phyloP scores from a whole-genome alignment of 768 basidiomycete species.

The Podaxis sp. region DNA sequence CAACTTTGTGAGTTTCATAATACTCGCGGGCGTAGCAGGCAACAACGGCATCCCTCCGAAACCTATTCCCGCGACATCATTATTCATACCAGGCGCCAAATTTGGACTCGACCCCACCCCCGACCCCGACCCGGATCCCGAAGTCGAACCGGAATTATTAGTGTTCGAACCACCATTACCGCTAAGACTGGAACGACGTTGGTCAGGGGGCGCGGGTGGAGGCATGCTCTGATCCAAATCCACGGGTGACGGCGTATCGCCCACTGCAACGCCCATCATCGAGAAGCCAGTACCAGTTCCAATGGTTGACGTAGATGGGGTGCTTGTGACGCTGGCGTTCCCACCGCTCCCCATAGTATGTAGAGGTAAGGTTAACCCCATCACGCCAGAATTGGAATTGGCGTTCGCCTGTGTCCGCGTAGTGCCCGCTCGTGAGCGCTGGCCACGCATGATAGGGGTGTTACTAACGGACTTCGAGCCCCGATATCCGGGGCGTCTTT shows the following conservation, averaged over 20 bases:
- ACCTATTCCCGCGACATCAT: background rate
- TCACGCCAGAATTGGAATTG: background rate
- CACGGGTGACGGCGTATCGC: conserved; percentile 82
- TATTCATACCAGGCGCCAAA: background rate
- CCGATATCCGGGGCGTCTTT: background rate
- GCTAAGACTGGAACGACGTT: background rate
- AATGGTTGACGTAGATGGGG: background rate
- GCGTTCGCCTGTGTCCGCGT: background rate
- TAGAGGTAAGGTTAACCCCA: background rate
- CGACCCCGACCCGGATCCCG: conserved; percentile 6
- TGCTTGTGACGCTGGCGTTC: conserved; percentile 5
- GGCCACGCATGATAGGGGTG: conserved; percentile 10
- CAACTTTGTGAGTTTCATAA: conserved; percentile 83
- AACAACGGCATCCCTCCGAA: conserved; percentile 29
- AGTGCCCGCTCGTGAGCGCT: background rate
- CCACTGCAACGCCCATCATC: conserved; percentile 19
- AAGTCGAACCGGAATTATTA: conserved; percentile 1
- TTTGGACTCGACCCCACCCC: conserved; percentile 2
- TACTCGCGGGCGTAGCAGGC: conserved; percentile 88
- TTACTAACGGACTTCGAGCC: conserved; percentile 11
- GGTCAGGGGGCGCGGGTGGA: conserved; percentile 51
- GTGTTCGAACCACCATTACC: background rate
- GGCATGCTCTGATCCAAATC: conserved; percentile 77
- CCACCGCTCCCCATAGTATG: background rate
- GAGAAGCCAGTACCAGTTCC: conserved; percentile 6